These are phyloP conservation scores for Colletotrichum sp. DNA, from an alignment of 2,329 filamentous ascomycete genomes.

Conservation along the genomic window DNA sequence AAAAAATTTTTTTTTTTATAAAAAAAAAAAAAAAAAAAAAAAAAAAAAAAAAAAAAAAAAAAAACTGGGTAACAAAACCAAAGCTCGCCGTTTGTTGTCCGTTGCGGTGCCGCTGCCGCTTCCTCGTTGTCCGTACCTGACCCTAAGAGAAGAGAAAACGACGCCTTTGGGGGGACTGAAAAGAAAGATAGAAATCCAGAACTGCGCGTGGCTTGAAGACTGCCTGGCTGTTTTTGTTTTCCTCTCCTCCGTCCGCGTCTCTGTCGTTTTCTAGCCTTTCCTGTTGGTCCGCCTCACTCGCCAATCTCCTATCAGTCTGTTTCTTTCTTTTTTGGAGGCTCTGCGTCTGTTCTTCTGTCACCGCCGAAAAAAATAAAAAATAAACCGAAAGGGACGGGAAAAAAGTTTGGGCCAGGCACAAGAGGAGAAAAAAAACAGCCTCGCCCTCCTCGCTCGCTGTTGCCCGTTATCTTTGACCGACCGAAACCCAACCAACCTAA, in stretches of 20 bases:
- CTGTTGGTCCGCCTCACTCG: background rate
- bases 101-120: background rate
- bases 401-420: background rate
- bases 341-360: slow-evolving; percentile 15
- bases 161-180: background rate
- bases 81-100: too few species aligned
- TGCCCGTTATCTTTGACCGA: slow-evolving; percentile 11
- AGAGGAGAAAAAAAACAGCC: background rate
- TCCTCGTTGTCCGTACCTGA: background rate
- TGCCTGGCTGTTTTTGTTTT: background rate
- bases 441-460: background rate
- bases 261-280: background rate
- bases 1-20: too few species aligned
- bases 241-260: background rate
- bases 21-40: background rate
- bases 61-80: too few species aligned
- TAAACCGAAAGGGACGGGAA: background rate
- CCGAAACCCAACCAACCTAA: background rate
- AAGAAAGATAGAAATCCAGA: background rate
- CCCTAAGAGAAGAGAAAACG: background rate
- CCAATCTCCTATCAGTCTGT: background rate
- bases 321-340: slow-evolving; percentile 7
- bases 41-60: too few species aligned
- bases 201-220: slow-evolving; percentile 5
- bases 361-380: background rate